A percentile compares a stretch with the other conserved stretches of the same genome.
These are phyloP conservation scores for Collybiopsis confluens DNA, from an alignment of 768 basidiomycete genomes.

Conservation along the genomic window DNA sequence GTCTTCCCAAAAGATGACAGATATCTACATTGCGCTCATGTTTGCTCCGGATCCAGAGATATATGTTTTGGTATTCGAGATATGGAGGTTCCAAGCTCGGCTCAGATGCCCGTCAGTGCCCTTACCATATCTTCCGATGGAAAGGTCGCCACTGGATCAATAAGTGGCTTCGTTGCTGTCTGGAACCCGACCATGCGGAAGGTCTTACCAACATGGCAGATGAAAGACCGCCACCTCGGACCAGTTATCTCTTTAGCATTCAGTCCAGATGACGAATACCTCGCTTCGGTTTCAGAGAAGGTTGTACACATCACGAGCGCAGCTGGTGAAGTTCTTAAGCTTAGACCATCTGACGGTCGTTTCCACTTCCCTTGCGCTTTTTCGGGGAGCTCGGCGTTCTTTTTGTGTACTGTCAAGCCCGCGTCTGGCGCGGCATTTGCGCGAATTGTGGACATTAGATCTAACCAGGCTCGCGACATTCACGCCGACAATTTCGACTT, in stretches of 20 bases:
- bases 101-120: conserved; percentile 1
- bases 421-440: neutral
- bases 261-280: neutral
- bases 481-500: neutral
- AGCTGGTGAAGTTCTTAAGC: neutral
- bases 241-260: neutral
- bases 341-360: neutral
- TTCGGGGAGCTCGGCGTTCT: neutral
- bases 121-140: conserved; percentile 2
- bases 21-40: neutral
- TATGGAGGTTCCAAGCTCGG: neutral
- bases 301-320: neutral
- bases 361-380: neutral
- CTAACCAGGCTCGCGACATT: neutral
- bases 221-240: neutral
- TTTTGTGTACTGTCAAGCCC: neutral
- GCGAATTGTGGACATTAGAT: neutral
- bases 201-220: neutral
- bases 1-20: neutral
- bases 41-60: neutral
- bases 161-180: neutral
- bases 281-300: conserved; percentile 3
- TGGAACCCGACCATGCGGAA: conserved; percentile 3
- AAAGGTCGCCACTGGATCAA: conserved; percentile 2
- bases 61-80: neutral